Percentiles rank a stretch among this genome's conserved stretches.
These are phyloP conservation scores for Globisporangium megalacanthum DNA, from an alignment of 352 stramenopile species.

Conservation along the genomic window DNA sequence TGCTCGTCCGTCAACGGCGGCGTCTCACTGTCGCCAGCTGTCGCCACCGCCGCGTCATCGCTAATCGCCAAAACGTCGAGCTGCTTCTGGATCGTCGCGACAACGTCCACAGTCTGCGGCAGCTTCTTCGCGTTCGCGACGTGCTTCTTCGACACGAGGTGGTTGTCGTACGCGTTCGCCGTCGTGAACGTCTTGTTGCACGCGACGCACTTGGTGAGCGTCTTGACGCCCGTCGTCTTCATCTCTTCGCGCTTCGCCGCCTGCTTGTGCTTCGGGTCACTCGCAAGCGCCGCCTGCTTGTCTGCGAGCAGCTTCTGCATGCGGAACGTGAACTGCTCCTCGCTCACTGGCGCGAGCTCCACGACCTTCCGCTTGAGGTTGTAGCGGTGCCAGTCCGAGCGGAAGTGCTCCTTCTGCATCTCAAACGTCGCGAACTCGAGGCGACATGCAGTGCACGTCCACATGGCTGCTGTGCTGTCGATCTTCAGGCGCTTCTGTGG, in stretches of 20 bases:
- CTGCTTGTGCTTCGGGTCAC: conserved; percentile 74
- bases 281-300: conserved; percentile 44
- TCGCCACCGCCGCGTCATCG: conserved; percentile 6
- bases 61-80: conserved; percentile 38
- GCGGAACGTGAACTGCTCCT: conserved; percentile 79
- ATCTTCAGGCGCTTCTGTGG: neutral
- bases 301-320: conserved; percentile 71
- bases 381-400: conserved; percentile 96
- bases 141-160: conserved; percentile 85
- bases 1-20: conserved; percentile 49
- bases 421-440: conserved; percentile 52
- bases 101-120: conserved; percentile 26
- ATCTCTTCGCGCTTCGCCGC: conserved; percentile 59
- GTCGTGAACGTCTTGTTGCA: conserved; percentile 86
- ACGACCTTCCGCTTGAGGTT: conserved; percentile 97
- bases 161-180: conserved; percentile 78
- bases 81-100: conserved; percentile 70
- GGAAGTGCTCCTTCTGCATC: conserved; percentile 90
- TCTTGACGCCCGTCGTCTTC: conserved; percentile 61
- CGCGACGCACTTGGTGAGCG: conserved; percentile 73
- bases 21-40: neutral
- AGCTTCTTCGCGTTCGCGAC: conserved; percentile 74
- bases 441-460: conserved; percentile 78
- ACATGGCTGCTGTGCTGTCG: conserved; percentile 28
- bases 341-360: conserved; percentile 87